Conservation (phyloP, 495 filamentous ascomycete species). For the Podospora pseudoanserina region DNA sequence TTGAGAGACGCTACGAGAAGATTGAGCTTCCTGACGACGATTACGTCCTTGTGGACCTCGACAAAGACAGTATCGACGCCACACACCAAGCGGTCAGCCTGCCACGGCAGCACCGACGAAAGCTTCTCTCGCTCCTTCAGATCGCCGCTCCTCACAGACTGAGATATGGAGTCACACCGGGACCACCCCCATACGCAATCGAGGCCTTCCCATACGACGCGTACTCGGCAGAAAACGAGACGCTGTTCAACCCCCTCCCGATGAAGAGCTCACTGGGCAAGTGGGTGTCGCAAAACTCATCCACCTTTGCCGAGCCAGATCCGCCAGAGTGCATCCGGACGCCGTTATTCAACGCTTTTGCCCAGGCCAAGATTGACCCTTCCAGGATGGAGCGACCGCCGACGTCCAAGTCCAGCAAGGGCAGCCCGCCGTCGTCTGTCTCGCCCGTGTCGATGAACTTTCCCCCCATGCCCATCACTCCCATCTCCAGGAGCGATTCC, state of each 20-base stretch:
- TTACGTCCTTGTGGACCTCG: slow-evolving; percentile 90
- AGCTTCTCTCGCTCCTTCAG: slow-evolving; percentile 83
- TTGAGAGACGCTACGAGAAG: slow-evolving; percentile 89
- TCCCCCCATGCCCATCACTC: slow-evolving; percentile 67
- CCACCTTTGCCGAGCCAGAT: slow-evolving; percentile 71
- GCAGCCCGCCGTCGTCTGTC: slow-evolving; percentile 77
- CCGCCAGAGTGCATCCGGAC: slow-evolving; percentile 41
- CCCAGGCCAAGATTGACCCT: slow-evolving; percentile 66
- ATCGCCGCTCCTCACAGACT: slow-evolving; percentile 85
- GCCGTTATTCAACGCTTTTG: slow-evolving; percentile 84
- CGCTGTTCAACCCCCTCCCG: slow-evolving; percentile 69
- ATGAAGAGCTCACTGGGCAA: slow-evolving; percentile 70
- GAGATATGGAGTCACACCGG: slow-evolving; percentile 77
- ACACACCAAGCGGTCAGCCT: slow-evolving; percentile 68
- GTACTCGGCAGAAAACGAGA: slow-evolving; percentile 79
- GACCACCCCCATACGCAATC: slow-evolving; percentile 88
- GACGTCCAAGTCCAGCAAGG: slow-evolving; percentile 72
- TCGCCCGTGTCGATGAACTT: slow-evolving; percentile 82
- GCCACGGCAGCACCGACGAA: slow-evolving; percentile 84
- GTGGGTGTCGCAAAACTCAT: slow-evolving; percentile 82
- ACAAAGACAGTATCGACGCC: slow-evolving; percentile 82
- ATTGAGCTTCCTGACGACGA: slow-evolving; percentile 94
- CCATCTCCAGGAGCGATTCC: slow-evolving; percentile 83
- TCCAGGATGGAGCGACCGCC: slow-evolving; percentile 68
- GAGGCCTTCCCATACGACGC: slow-evolving; percentile 88